Evolutionary conservation across 108 stramenopile species (phyloP), one percentile per base, ranked within the genome.

Genomic region (Nitzschia sp.): DNA sequence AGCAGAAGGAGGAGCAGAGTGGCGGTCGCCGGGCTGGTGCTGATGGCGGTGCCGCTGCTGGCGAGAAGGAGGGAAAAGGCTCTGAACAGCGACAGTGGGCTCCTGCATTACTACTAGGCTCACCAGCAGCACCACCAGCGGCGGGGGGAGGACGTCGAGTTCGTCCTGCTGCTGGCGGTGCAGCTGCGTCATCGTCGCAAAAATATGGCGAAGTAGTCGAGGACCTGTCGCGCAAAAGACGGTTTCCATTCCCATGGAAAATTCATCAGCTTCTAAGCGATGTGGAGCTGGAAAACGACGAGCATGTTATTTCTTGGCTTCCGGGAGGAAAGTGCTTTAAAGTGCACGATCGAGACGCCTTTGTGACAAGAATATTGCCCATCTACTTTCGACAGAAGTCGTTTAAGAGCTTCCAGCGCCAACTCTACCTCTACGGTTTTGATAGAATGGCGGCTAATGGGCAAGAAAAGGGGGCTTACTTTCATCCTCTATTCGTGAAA

Each of bases 381-480:
- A 31, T 33, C 1, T 95, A 89, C 79, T 97, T 97, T 70, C 49
- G n/a, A 51, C 49, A 51, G n/a, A 73, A 78, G 63, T 78, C 81
- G 68, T 87, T 77, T 51, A 87, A 83, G 19, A 75, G 38, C 26
- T 92, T 92, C 55, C 87, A 86, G 54, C 71, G 90, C 11, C 87
- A 92, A 28, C 57, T 58, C 27, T 28, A 71, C 60, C 26, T 71
- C 21, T 71, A 58, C 24, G 70, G 70, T 42, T 71, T 62, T 51
- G 60, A 71, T 15, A 46, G 70, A 2, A 34, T 24, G 21, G 38
- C 19, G 21, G 26, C 31, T 29, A 15, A 36, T 6, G 55, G 30
- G 4, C 42, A 34, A 17, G 68, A 58, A 23, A 57, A 47, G 32
- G 70, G 70, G 5, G 59, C 70, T 0, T 71, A 71, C 49, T 71